Percentiles rank a stretch among this genome's conserved stretches.
Evolutionary conservation across 331 rosid species (phyloP).

Genomic region (Arachis monticola): DNA sequence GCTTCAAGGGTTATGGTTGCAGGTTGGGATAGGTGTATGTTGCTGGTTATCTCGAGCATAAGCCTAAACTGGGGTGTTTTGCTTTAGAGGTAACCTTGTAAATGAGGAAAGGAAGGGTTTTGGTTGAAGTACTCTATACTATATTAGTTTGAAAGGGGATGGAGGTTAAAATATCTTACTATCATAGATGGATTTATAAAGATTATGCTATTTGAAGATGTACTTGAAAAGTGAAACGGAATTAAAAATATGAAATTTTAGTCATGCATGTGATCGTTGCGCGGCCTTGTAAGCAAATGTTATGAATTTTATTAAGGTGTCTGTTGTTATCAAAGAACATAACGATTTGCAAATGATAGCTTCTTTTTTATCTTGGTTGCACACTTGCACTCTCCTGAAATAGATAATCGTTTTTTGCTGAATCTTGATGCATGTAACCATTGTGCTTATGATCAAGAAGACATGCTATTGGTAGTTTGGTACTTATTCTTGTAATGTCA

Average conservation of each 20-base stretch:
- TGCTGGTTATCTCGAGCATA: no score
- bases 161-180: neutral
- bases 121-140: no score
- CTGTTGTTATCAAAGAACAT: conserved; percentile 16
- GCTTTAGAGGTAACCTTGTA: no score
- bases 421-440: conserved; percentile 20
- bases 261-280: conserved; percentile 1
- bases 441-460: neutral
- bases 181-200: conserved; percentile 11
- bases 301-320: neutral
- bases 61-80: no score
- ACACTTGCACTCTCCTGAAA: neutral
- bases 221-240: neutral
- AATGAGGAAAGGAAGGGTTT: no score
- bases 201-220: conserved; percentile 22
- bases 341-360: conserved; percentile 12
- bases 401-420: conserved; percentile 11
- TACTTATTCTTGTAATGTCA: conserved; percentile 24
- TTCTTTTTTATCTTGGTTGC: neutral
- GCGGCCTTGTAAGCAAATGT: conserved; percentile 13
- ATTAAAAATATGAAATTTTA: conserved; percentile 19
- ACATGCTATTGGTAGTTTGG: conserved; percentile 8
- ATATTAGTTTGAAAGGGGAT: no score
- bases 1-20: no score
- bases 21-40: no score